phyloP scores from a whole-genome alignment of 371 early-diverging fungal genomes.

The Dichotomocladium elegans region DNA sequence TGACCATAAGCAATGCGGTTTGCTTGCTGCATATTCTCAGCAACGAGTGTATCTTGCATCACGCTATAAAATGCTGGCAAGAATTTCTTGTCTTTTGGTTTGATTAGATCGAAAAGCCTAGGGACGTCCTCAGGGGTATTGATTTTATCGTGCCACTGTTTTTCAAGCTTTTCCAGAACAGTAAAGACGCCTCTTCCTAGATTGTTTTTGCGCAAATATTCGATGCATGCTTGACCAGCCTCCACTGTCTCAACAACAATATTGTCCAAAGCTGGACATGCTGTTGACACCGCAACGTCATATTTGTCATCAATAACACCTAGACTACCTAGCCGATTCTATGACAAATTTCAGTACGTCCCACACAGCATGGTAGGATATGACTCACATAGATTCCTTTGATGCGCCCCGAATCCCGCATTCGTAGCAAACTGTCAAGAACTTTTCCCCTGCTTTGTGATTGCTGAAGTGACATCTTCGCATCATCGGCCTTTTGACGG shows the following conservation, averaged over 20 bases:
- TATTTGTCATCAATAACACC: constrained; percentile 95
- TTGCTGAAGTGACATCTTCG: constrained; percentile 57
- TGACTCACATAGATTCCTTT: constrained; percentile 73
- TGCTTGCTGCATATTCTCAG: constrained; percentile 86
- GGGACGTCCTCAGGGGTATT: constrained; percentile 81
- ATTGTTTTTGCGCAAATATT: constrained; percentile 81
- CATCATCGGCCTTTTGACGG: constrained; percentile 68
- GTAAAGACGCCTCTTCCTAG: constrained; percentile 93
- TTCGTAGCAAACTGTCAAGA: constrained; percentile 66
- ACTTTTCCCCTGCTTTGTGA: constrained; percentile 77
- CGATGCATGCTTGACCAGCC: constrained; percentile 91
- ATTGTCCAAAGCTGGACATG: constrained; percentile 82
- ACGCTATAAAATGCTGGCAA: constrained; percentile 90
- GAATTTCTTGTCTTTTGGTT: constrained; percentile 72
- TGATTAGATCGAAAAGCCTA: constrained; percentile 90
- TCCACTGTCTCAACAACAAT: constrained; percentile 97
- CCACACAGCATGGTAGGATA: background rate
- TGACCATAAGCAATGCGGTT: constrained; percentile 86
- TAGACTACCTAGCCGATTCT: constrained; percentile 94
- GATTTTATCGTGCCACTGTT: constrained; percentile 45
- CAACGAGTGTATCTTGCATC: constrained; percentile 92
- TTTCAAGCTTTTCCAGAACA: constrained; percentile 77
- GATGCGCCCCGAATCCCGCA: constrained; percentile 79
- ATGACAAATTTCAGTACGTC: background rate
- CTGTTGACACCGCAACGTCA: constrained; percentile 96